Evolutionary conservation across 768 basidiomycete species (phyloP).

Genomic region (Coprinellus aureogranulatus): DNA sequence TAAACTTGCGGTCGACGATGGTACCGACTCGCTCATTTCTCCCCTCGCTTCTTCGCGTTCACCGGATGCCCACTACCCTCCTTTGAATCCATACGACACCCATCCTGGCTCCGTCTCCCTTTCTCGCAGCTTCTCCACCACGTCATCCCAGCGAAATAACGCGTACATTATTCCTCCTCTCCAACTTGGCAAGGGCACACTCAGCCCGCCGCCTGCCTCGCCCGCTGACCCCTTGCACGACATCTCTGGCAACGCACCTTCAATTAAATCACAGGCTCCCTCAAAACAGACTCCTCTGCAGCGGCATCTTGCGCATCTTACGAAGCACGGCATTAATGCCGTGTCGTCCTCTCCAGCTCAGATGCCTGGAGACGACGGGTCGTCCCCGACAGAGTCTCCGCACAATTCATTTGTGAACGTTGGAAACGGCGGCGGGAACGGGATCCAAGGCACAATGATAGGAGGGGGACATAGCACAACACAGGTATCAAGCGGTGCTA

Average conservation of each 20-base stretch:
- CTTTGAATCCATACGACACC: conserved; percentile 41
- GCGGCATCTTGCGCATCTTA: conserved; percentile 75
- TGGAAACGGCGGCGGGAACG: conserved; percentile 39
- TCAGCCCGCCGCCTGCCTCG: conserved; percentile 43
- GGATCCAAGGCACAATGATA: conserved; percentile 19
- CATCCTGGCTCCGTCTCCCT: conserved; percentile 29
- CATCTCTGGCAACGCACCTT: conserved; percentile 31
- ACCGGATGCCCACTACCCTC: conserved; percentile 42
- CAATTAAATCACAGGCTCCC: neutral
- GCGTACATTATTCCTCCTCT: conserved; percentile 51
- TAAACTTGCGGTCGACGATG: conserved; percentile 57
- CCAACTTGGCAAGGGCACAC: conserved; percentile 43
- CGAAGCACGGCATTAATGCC: conserved; percentile 79
- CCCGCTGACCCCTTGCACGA: conserved; percentile 26
- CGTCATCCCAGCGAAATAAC: conserved; percentile 38
- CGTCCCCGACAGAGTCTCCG: conserved; percentile 60
- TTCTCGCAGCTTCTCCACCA: conserved; percentile 45
- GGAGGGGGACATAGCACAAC: neutral
- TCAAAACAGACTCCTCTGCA: conserved; percentile 73
- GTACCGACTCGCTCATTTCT: conserved; percentile 15
- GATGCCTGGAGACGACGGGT: conserved; percentile 51
- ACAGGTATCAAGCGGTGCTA: conserved; percentile 34
- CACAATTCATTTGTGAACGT: conserved; percentile 77
- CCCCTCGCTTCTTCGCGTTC: conserved; percentile 34
- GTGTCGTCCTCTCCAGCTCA: conserved; percentile 78